A percentile compares a stretch with the other conserved stretches of the same genome.
phyloP scores from a whole-genome alignment of 2,329 filamentous ascomycete species.

The Geosmithia morbida region DNA sequence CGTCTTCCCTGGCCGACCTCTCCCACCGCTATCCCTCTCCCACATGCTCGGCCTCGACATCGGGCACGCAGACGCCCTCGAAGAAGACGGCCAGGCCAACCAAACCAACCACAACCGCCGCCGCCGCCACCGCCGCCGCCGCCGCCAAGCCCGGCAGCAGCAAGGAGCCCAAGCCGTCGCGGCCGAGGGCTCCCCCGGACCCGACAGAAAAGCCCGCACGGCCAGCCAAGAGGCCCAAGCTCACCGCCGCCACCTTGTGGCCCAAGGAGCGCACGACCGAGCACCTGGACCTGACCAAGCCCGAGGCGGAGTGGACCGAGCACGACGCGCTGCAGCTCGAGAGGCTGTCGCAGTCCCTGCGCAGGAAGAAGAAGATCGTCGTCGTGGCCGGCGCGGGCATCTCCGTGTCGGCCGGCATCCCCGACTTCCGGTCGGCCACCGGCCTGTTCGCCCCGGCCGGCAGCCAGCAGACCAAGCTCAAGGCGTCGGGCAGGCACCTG shows the following conservation, averaged over 20 bases:
- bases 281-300: conserved; percentile 54
- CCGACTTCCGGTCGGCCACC: conserved; percentile 85
- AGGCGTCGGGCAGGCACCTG: conserved; percentile 78
- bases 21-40: conserved; percentile 38
- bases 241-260: conserved; percentile 25
- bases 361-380: conserved; percentile 90
- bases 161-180: background rate
- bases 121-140: conserved; percentile 4
- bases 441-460: conserved; percentile 80
- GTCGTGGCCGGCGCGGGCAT: conserved; percentile 94
- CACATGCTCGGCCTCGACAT: conserved; percentile 19
- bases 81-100: conserved; percentile 14
- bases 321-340: conserved; percentile 43
- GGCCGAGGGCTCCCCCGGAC: conserved; percentile 6
- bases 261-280: conserved; percentile 60
- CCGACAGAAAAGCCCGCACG: conserved; percentile 40
- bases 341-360: conserved; percentile 57
- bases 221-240: conserved; percentile 63
- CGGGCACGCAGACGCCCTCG: conserved; percentile 35
- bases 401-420: conserved; percentile 90
- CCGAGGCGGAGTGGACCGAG: conserved; percentile 30
- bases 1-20: conserved; percentile 15
- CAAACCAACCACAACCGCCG: conserved; percentile 3
- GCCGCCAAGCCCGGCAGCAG: background rate
- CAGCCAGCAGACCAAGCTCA: conserved; percentile 79